Evolutionary conservation across 1,284 basidiomycete genomes (phyloP), one percentile per base, ranked within the genome.

Genomic region (Phellopilus nigrolimitatus): DNA sequence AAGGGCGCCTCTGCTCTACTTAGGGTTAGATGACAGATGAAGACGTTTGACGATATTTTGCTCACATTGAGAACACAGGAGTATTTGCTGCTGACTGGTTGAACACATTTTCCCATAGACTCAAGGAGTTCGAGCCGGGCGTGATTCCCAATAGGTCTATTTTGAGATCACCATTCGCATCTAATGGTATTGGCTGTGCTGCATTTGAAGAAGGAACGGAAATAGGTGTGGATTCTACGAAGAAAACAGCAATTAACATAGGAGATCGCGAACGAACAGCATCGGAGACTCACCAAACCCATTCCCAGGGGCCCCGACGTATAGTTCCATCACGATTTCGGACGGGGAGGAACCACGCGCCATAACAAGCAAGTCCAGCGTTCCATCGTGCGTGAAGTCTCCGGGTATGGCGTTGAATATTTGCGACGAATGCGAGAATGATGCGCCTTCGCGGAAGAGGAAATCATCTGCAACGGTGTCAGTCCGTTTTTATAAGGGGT

Each of bases 351-450:
- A 65, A 57, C 69, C 75, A 58, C 80, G 72, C 45, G 81, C 79
- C 88, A 97, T 94, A 48, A 97, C 79, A 4, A 98, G 79, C 3
- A 97, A 64, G 67, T 98, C 95, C 4, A 97, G 75, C 61, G 82
- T 84, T 8, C 95, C 95, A 56, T 95, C 88, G 63, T 93, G 89
- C 25, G 94, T 90, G 64, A 89, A 95, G 68, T 99, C 95, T 17
- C 89, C 90, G 0, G 95, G 93, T 1, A 98, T 79, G 37, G 95
- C 83, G 63, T 97, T 97, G 56, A 75, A 68, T 21, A 89, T 72
- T 40, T 69, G 72, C 25, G 65, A 61, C 3, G 78, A 63, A 66
- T 87, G 85, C 48, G 66, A 71, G 58, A 88, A 74, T 3, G 74
- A 73, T 24, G 70, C 69, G n/a, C 74, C 71, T 59, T 79, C 71